Evolutionary conservation across 306 rosid genomes (phyloP).

Genomic region (Prunus persica): Prunus_persica_NCBIv2 NC_034015.1:207501-208000

Average conservation of each 20-base stretch:
- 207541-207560: neutral
- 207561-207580: conserved; percentile 18
- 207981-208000: neutral
- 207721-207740: conserved; percentile 21
- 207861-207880: conserved; percentile 20
- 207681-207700: conserved; percentile 16
- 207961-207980: neutral
- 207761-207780: conserved; percentile 20
- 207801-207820: conserved; percentile 20
- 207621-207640: conserved; percentile 24
- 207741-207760: conserved; percentile 16
- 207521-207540: neutral
- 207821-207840: neutral
- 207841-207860: conserved; percentile 18
- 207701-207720: conserved; percentile 26
- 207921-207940: neutral
- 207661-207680: conserved; percentile 15
- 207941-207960: neutral
- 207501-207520: conserved; percentile 16
- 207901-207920: neutral
- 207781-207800: conserved; percentile 13
- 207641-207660: neutral
- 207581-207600: neutral
- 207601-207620: conserved; percentile 21
- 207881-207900: conserved; percentile 30